Conservation (phyloP, 306 rosid genomes). For the Mucuna pruriens region DNA sequence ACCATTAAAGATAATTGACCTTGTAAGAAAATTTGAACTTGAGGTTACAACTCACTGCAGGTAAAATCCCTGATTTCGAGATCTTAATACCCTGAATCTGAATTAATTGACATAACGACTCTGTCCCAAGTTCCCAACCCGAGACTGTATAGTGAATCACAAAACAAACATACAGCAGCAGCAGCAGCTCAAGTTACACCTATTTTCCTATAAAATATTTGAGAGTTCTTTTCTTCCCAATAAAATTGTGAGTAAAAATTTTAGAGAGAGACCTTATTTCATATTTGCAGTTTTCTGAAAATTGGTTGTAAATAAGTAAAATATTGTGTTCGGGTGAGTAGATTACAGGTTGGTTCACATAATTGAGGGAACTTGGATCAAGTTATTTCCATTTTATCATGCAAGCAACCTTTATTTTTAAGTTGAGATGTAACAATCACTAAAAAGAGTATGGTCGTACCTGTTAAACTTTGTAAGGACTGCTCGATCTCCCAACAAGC, state of each 20-base stretch:
- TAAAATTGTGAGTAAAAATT: neutral
- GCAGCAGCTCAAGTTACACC: neutral
- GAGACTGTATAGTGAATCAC: neutral
- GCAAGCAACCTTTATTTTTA: neutral
- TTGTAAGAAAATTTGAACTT: neutral
- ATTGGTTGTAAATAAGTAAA: neutral
- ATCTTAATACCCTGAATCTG: slow-evolving; percentile 1
- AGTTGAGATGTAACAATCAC: slow-evolving; percentile 13
- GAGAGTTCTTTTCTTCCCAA: neutral
- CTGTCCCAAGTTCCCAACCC: neutral
- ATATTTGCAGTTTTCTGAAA: neutral
- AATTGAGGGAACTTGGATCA: slow-evolving; percentile 9
- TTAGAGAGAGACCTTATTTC: neutral
- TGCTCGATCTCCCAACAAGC: slow-evolving; percentile 99
- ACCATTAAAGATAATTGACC: neutral
- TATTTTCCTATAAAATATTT: neutral
- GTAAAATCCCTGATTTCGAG: slow-evolving; percentile 16
- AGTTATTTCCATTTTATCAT: slow-evolving; percentile 16
- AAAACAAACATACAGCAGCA: neutral
- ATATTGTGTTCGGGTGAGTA: neutral
- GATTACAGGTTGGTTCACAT: neutral
- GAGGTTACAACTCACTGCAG: neutral
- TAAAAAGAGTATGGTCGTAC: slow-evolving; percentile 42
- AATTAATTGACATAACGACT: slow-evolving; percentile 9
- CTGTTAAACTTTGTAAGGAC: slow-evolving; percentile 93